A percentile compares a stretch with the other conserved stretches of the same genome.
These are phyloP conservation scores for Pezicula neosporulosa DNA, from an alignment of 2,329 filamentous ascomycete genomes.

Conservation along the genomic window DNA sequence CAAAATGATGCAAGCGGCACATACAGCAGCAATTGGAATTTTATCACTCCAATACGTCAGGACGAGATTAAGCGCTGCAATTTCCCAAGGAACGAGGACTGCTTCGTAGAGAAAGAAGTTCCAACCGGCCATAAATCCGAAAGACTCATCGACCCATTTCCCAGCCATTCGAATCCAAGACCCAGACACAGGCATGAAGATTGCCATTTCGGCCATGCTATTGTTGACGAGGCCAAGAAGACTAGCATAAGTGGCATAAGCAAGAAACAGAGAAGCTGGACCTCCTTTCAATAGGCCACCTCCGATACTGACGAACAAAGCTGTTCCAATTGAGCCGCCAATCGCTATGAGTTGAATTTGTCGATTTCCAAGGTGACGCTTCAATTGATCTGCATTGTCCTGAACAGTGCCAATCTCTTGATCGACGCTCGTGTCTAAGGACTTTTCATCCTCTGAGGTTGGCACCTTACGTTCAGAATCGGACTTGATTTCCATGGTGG, in stretches of 20 bases:
- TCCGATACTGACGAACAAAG: constrained; percentile 40
- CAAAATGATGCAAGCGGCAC: constrained; percentile 28
- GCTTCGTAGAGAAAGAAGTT: constrained; percentile 63
- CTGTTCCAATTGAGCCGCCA: constrained; percentile 39
- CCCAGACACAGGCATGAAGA: constrained; percentile 46
- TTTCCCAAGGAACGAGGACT: constrained; percentile 32
- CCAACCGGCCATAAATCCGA: constrained; percentile 49
- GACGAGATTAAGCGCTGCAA: constrained; percentile 33
- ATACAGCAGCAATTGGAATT: constrained; percentile 30
- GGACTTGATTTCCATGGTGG: too few species aligned
- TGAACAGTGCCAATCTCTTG: neutral
- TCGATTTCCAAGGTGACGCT: constrained; percentile 33
- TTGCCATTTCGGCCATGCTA: constrained; percentile 49
- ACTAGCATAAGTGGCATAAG: constrained; percentile 46
- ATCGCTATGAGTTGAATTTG: constrained; percentile 43
- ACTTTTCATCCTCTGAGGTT: too few species aligned
- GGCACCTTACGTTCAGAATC: too few species aligned
- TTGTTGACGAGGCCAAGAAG: constrained; percentile 25
- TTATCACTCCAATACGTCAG: constrained; percentile 36
- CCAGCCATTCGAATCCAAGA: constrained; percentile 49
- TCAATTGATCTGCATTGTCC: constrained; percentile 2
- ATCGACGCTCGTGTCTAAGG: too few species aligned
- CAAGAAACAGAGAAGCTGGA: constrained; percentile 34
- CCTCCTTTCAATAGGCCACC: constrained; percentile 31
- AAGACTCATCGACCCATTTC: constrained; percentile 48